Evolutionary conservation across 805 yeast genomes (phyloP).

Genomic region (Saturnispora ahearnii): DNA sequence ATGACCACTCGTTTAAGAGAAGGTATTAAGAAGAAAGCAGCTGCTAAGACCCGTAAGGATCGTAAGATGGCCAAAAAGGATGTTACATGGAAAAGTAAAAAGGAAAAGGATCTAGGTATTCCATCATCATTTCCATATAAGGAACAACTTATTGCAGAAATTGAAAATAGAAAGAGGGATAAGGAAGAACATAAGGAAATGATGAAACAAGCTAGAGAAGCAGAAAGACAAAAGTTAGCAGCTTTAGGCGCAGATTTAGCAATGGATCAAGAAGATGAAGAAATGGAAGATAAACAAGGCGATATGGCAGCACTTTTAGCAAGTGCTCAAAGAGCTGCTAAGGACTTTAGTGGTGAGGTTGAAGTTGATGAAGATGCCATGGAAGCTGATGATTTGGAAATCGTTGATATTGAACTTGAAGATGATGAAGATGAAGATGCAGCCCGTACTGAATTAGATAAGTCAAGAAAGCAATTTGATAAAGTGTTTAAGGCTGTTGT

Average conservation of each 20-base stretch:
- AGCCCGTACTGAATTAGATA: conserved; percentile 46
- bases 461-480: conserved; percentile 85
- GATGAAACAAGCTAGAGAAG: conserved; percentile 40
- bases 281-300: conserved; percentile 32
- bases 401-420: conserved; percentile 39
- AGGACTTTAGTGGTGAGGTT: conserved; percentile 53
- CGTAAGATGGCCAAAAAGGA: conserved; percentile 78
- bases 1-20: conserved; percentile 88
- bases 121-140: conserved; percentile 94
- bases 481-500: conserved; percentile 90
- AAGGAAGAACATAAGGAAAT: conserved; percentile 47
- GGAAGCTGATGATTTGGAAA: conserved; percentile 41
- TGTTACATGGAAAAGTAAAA: conserved; percentile 84
- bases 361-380: conserved; percentile 31
- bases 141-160: conserved; percentile 64
- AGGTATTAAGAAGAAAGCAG: conserved; percentile 92
- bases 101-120: conserved; percentile 85
- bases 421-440: conserved; percentile 22
- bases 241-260: conserved; percentile 21
- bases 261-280: conserved; percentile 29
- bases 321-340: conserved; percentile 86
- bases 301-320: conserved; percentile 74
- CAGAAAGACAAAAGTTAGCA: conserved; percentile 17
- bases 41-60: conserved; percentile 84
- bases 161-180: conserved; percentile 51